Conservation (phyloP, 2,329 filamentous ascomycete species). For the Botrytis aclada region DNA sequence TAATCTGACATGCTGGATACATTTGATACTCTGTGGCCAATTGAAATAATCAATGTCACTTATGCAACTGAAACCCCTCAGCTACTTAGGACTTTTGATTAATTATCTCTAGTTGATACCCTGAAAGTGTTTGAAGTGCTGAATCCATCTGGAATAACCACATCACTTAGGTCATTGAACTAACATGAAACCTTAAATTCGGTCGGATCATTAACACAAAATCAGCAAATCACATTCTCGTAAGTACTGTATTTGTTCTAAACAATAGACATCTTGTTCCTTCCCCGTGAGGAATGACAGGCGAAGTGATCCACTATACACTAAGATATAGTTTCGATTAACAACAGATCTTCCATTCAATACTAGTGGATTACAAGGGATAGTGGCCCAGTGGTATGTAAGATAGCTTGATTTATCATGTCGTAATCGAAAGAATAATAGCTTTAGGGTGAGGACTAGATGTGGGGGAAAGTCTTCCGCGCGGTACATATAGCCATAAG, state of each 20-base stretch:
- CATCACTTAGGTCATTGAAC: background rate
- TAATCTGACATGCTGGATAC: background rate
- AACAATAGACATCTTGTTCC: background rate
- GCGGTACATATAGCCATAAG: background rate
- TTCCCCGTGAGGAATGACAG: background rate
- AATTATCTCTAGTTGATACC: background rate
- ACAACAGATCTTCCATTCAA: background rate
- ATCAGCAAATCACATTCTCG: background rate
- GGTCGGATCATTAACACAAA: background rate
- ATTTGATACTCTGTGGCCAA: background rate
- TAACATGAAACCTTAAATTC: no score
- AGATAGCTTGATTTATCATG: no score
- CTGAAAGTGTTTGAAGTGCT: background rate
- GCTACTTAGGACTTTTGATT: background rate
- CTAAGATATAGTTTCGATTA: background rate
- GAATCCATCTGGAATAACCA: background rate
- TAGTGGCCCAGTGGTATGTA: background rate
- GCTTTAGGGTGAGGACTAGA: background rate
- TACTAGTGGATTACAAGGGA: background rate
- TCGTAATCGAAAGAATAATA: background rate
- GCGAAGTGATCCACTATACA: background rate
- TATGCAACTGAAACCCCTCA: rapidly evolving
- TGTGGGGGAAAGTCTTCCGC: no score
- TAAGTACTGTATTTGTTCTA: background rate
- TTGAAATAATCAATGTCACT: background rate